Evolutionary conservation across 805 yeast species (phyloP).

Genomic region (Ogataea paraovalis): DNA sequence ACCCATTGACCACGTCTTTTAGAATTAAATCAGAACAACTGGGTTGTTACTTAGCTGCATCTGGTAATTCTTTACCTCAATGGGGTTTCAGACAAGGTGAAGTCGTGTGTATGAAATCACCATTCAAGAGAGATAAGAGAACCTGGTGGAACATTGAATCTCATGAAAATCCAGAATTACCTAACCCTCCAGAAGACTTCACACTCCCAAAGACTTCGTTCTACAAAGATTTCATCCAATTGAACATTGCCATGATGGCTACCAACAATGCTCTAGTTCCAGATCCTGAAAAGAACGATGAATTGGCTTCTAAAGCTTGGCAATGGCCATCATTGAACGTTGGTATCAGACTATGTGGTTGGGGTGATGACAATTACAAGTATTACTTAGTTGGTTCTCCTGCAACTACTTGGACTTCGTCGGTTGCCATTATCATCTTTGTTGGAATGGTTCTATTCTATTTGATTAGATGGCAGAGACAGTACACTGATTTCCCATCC

Average conservation of each 20-base stretch:
- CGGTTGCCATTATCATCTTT: conserved; percentile 54
- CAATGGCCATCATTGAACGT: conserved; percentile 81
- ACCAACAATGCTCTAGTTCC: conserved; percentile 80
- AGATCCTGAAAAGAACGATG: conserved; percentile 70
- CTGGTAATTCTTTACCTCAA: conserved; percentile 63
- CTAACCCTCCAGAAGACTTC: conserved; percentile 57
- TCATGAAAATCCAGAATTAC: conserved; percentile 57
- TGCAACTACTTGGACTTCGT: conserved; percentile 72
- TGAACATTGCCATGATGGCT: conserved; percentile 85
- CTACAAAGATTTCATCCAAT: conserved; percentile 69
- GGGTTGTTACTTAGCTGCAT: conserved; percentile 76
- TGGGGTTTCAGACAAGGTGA: conserved; percentile 91
- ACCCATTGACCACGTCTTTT: conserved; percentile 74
- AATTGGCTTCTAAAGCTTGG: conserved; percentile 72
- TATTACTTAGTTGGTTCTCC: conserved; percentile 76
- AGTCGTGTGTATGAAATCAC: conserved; percentile 70
- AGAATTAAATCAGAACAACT: conserved; percentile 58
- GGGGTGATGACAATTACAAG: conserved; percentile 57
- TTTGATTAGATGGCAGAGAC: conserved; percentile 80
- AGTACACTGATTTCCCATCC: conserved; percentile 53
- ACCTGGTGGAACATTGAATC: conserved; percentile 87
- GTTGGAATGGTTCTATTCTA: conserved; percentile 41
- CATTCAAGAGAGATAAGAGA: conserved; percentile 71
- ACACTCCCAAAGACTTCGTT: conserved; percentile 71
- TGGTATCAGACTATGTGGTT: conserved; percentile 74